Base-by-base conservation (phyloP, 2,329 filamentous ascomycete genomes). In the Teratosphaeria pseudoeucalypti region DNA sequence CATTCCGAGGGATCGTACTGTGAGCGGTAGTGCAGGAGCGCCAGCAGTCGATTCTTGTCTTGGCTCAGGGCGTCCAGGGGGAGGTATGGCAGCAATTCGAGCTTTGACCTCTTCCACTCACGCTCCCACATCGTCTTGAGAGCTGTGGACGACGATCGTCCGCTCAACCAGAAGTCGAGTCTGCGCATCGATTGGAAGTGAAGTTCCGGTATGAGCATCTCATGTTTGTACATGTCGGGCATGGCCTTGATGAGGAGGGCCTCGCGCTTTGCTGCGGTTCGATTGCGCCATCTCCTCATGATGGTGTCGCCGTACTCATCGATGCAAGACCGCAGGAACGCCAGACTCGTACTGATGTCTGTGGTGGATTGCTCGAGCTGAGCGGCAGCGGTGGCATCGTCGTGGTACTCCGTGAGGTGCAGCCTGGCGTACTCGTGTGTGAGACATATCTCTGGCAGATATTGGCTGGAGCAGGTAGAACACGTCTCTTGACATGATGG, bases 1-100 rank as follows among this genome's bases (percentile, higher is more conserved):
- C 65, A 66, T 1, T 61, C 43, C 2, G 55, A 37, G 1, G 63
- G 58, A 7, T 43, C 19, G 4, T 12, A 55, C 1, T 47, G 12
- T 4, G 63, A 61, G 9, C 64, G 62, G 27, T 63, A 29, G 47
- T 61, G 59, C 11, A 67, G 34, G 3, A 67, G 54, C 1, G 58
- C 58, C 1, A 67, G 57, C 1, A 67, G 34, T 11, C 56, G 34
- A 2, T 14, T 37, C 10, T 55, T 19, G 26, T 58, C 58, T 16
- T 64, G 32, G 32, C 60, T 57, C 6, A 67, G 19, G 16, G 55
- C 58, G 4, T 60, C 57, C 0, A 60, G 9, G 55, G 61, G 58
- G 2, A 67, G 58, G 19, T 62, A 64, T 6, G 64, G 61, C 11
- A 63, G 7, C 34, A 64, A 43, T 10, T 58, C 56, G 10, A 26